phyloP scores from a whole-genome alignment of 371 early-diverging fungal species.

The Rhizopus stolonifer region DNA sequence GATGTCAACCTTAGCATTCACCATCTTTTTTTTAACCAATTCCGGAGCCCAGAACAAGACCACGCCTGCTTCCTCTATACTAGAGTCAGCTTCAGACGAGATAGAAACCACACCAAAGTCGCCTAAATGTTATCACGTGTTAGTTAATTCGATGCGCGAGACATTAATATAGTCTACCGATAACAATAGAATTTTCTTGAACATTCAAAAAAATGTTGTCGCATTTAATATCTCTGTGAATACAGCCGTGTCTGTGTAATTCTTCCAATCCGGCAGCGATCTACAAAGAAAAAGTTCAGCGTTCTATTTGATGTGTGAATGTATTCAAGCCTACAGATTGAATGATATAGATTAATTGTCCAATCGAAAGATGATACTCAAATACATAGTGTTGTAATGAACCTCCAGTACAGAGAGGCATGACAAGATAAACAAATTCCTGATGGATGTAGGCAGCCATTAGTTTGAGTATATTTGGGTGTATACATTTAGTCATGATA shows the following conservation, averaged over 20 bases:
- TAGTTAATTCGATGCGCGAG: neutral
- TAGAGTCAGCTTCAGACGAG: constrained; percentile 47
- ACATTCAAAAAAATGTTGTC: constrained; percentile 49
- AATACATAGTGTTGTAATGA: constrained; percentile 51
- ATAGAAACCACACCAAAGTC: constrained; percentile 56
- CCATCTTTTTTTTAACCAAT: constrained; percentile 43
- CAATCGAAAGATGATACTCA: constrained; percentile 45
- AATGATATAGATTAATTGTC: constrained; percentile 47
- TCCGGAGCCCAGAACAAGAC: constrained; percentile 57
- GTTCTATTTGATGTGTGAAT: too few species aligned
- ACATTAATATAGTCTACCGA: constrained; percentile 27
- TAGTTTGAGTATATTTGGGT: constrained; percentile 44
- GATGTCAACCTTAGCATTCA: constrained; percentile 46
- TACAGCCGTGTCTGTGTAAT: constrained; percentile 46
- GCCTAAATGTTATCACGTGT: constrained; percentile 21
- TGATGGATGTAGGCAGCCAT: constrained; percentile 40
- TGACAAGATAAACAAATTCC: constrained; percentile 47
- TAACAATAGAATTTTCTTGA: constrained; percentile 40
- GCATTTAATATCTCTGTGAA: constrained; percentile 55
- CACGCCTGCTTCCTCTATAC: constrained; percentile 52
- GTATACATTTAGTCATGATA: constrained; percentile 50
- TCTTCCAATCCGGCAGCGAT: constrained; percentile 47
- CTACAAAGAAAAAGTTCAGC: constrained; percentile 12
- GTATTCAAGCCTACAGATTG: constrained; percentile 40
- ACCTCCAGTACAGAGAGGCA: constrained; percentile 52